Conservation (phyloP, 164 flowering plant species). For the Chloranthus sessilifolius region DNA sequence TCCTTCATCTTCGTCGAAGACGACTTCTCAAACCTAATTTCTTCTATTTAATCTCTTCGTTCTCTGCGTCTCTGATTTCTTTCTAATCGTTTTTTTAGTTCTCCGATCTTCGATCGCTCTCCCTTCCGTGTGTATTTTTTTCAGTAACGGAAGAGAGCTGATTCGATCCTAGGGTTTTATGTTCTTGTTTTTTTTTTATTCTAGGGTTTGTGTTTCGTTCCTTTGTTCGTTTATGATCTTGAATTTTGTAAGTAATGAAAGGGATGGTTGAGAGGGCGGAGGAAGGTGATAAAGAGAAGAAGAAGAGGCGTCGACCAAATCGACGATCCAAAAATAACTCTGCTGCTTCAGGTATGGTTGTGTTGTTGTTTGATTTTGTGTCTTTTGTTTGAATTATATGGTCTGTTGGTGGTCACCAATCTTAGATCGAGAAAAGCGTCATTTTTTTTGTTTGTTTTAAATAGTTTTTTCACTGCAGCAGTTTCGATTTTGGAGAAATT, state of each 20-base stretch:
- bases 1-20: slow-evolving; percentile 16
- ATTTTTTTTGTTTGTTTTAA: too few species aligned
- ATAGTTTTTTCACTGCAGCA: too few species aligned
- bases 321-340: slow-evolving; percentile 51
- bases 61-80: not conserved
- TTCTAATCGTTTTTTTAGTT: slow-evolving; percentile 5
- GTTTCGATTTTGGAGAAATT: too few species aligned
- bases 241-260: slow-evolving; percentile 23
- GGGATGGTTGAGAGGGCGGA: slow-evolving; percentile 28
- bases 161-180: slow-evolving; percentile 13
- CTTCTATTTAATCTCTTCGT: slow-evolving; percentile 4
- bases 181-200: not conserved
- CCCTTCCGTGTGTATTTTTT: slow-evolving; percentile 37
- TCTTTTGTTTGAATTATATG: not conserved
- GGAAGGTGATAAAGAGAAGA: slow-evolving; percentile 56
- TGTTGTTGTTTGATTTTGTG: not conserved
- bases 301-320: slow-evolving; percentile 59
- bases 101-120: slow-evolving; percentile 11
- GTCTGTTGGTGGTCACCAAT: too few species aligned
- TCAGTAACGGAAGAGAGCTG: slow-evolving; percentile 5
- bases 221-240: not conserved
- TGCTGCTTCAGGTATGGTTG: slow-evolving; percentile 35
- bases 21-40: too few species aligned
- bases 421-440: too few species aligned
- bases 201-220: not conserved